These are phyloP conservation scores for Hymenoscyphus fructigenus DNA, from an alignment of 2,329 filamentous ascomycete genomes.

Conservation along the genomic window DNA sequence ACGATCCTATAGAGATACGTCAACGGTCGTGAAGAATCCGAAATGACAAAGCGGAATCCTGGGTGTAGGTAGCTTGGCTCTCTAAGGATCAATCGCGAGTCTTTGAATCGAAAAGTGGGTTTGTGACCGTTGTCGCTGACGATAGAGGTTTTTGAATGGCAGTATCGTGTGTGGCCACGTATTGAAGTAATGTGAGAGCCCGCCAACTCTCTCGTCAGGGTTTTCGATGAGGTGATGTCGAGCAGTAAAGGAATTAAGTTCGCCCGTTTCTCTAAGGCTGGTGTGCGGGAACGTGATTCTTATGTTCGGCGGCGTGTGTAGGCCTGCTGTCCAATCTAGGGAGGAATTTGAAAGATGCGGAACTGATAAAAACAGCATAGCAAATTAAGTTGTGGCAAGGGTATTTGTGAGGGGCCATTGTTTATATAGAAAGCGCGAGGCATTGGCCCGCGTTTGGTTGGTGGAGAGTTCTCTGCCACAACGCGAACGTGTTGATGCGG, in stretches of 20 bases:
- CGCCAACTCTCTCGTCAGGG: background rate
- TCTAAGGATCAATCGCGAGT: background rate
- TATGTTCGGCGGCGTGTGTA: background rate
- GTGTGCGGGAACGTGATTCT: background rate
- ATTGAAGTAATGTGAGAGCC: background rate
- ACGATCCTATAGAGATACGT: background rate
- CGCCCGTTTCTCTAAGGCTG: background rate
- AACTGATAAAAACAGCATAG: background rate
- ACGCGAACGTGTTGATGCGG: too few species aligned
- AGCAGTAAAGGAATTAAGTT: background rate
- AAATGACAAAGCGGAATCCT: background rate
- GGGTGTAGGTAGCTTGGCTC: background rate
- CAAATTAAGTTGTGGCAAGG: background rate
- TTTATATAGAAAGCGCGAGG: too few species aligned
- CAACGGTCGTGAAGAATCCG: background rate
- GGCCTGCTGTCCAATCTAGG: background rate
- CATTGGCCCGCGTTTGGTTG: too few species aligned
- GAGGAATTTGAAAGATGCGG: background rate
- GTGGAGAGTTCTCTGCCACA: too few species aligned
- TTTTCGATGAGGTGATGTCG: background rate
- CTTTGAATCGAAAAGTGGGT: background rate
- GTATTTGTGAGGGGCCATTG: background rate
- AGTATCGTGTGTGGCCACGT: background rate
- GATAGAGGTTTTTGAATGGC: background rate
- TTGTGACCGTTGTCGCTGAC: background rate